These are phyloP conservation scores for Chlamydomonas sp. DNA, from an alignment of 139 green algal species.

Conservation along the genomic window DNA sequence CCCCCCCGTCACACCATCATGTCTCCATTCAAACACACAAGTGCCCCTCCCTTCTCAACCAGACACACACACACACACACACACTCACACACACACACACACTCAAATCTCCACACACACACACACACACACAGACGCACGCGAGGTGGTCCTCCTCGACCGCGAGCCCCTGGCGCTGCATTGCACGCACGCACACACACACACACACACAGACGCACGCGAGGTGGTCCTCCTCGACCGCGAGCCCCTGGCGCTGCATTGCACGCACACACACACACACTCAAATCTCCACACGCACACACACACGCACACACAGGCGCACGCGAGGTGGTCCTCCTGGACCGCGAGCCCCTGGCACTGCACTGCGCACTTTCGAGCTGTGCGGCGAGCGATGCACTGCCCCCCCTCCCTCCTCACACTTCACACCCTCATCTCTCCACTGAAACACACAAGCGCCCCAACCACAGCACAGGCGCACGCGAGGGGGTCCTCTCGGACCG, in stretches of 20 bases:
- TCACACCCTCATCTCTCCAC: too few species aligned
- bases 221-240: neutral
- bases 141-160: neutral
- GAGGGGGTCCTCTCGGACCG: constrained; percentile 59
- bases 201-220: too few species aligned
- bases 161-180: constrained; percentile 27
- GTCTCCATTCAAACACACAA: neutral
- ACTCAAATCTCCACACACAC: neutral
- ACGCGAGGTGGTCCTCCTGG: constrained; percentile 53
- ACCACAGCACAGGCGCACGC: neutral
- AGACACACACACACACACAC: constrained; percentile 18
- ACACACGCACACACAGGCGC: constrained; percentile 5
- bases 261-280: constrained; percentile 82
- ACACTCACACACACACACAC: constrained; percentile 5
- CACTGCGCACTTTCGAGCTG: constrained; percentile 53
- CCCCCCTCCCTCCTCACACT: too few species aligned
- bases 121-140: constrained; percentile 7
- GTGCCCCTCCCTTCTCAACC: too few species aligned
- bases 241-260: constrained; percentile 36
- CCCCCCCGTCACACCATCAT: too few species aligned
- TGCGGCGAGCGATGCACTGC: constrained; percentile 18
- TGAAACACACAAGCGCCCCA: too few species aligned
- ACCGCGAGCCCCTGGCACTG: constrained; percentile 72
- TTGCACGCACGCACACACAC: constrained; percentile 82
- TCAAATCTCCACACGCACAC: constrained; percentile 23